These are phyloP conservation scores for Cryptomeria japonica DNA, from an alignment of 75 land plant genomes.

Conservation along the genomic window DNA sequence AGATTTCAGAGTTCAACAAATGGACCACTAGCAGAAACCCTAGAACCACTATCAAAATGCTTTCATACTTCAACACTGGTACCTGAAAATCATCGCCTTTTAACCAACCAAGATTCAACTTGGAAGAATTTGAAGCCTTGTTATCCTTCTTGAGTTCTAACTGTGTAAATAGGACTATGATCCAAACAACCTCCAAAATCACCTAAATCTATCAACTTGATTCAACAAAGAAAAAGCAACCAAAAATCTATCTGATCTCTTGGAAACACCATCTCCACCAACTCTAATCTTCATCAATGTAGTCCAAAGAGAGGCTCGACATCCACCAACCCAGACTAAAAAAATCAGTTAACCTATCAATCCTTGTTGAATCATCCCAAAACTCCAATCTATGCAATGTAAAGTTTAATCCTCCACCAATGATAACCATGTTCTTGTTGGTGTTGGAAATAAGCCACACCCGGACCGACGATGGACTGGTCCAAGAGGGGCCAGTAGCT, in stretches of 20 bases:
- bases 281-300: background rate
- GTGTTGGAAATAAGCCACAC: too few relatives aligned
- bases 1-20: background rate
- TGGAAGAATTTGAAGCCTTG: too few relatives aligned
- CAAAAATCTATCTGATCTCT: background rate
- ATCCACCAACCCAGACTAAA: background rate
- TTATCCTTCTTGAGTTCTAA: too few relatives aligned
- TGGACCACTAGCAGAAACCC: background rate
- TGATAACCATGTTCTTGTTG: background rate
- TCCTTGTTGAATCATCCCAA: background rate
- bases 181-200: background rate
- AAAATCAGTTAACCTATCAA: background rate
- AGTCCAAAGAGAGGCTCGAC: background rate
- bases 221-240: background rate
- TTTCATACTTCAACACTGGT: background rate
- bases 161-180: background rate
- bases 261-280: background rate
- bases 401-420: background rate
- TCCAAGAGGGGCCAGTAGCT: too few relatives aligned
- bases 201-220: background rate
- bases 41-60: background rate
- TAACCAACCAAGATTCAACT: too few relatives aligned
- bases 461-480: too few relatives aligned
- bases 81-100: background rate
- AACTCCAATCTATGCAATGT: background rate